Evolutionary conservation across 106 monocot genomes (phyloP), one percentile per base, ranked within the genome.

Genomic region (Allium fistulosum): DNA sequence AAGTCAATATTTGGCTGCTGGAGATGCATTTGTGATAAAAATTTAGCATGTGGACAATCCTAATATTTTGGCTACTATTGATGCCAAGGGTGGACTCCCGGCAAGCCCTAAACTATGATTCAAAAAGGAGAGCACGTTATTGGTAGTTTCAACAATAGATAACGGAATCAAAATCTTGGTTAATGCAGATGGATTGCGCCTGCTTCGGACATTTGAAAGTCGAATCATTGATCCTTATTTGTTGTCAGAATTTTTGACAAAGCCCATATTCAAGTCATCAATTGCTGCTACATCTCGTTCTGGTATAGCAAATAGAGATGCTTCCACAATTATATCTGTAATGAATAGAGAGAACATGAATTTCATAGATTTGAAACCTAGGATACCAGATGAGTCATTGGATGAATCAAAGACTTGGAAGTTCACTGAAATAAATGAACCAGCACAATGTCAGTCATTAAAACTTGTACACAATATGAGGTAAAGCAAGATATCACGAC

Each of bases 361-460:
- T 57, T 56, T 81, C 57, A 80, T 68, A 56, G 92, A 92, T 75
- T 71, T 85, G n/a, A 93, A 93, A 72, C 85, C 92, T 48, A 83
- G 88, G 76, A 57, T 93, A 63, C 73, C 71, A 22, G 92, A 93
- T 6, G 92, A 93, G 56, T 63, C 85, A 11, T 55, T 83, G 77
- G 88, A 93, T 66, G 85, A 93, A 74, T 80, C 88, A 58, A 93
- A 93, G 74, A 80, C 85, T 18, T 88, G 92, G 92, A 93, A 88
- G 69, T 85, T 85, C 46, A 88, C 88, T 50, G 92, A 93, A 75
- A 85, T 93, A 53, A 80, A 16, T 61, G 92, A 93, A 75, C 83
- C 85, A 57, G n/a, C 78, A 67, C 88, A 93, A 50, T 93, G 88
- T 66, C 77, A 85, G 58, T 93, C 92, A 48, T 73, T 93, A 58